Evolutionary conservation across 495 filamentous ascomycete species (phyloP), one percentile per base, ranked within the genome.

Genomic region (Lentithecium fluviatile): DNA sequence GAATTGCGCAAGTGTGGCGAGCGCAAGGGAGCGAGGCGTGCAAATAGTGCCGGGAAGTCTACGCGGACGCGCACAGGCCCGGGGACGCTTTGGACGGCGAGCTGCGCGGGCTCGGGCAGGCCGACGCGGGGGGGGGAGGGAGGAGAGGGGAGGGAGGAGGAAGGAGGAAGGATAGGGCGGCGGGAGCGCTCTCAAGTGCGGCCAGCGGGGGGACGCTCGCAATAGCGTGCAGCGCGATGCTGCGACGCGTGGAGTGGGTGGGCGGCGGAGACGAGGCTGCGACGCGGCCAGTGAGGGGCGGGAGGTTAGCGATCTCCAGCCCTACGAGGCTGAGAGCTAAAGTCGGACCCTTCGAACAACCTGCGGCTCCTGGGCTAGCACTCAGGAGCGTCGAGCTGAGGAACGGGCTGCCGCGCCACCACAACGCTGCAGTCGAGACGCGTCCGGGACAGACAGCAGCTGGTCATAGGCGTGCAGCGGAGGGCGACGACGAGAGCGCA

Each of bases 1-100:
- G 52, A 19, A 25, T 24, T 4, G 53, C 52, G 38, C 40, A 37
- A 43, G 12, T 42, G 58, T 60, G 58, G 58, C 48, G 37, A 59
- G 21, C 6, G 36, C 48, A 51, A 34, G 37, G 36, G 34, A 15
- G 21, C 12, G 17, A 23, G 38, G 23, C 42, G 54, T 53, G 37
- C 19, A 25, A 43, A 20, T 13, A 43, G 19, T 6, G 5, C 15
- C 19, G 40, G 40, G 15, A n/a, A 43, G 40, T 43, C 3, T 15
- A 43, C 15, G 40, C 29, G 29, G 29, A 32, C 36, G 36, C 36
- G 36, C 36, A 38, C 36, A 38, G 36, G 40, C 40, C 4, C 40
- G 19, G 40, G 40, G 40, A 43, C 19, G 3, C 3, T 43, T 20
- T 6, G 40, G 40, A 6, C 19, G 13, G 15, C 5, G 3, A 43